Evolutionary conservation across 2,329 filamentous ascomycete genomes (phyloP).

Genomic region (Ustulina deusta): DNA sequence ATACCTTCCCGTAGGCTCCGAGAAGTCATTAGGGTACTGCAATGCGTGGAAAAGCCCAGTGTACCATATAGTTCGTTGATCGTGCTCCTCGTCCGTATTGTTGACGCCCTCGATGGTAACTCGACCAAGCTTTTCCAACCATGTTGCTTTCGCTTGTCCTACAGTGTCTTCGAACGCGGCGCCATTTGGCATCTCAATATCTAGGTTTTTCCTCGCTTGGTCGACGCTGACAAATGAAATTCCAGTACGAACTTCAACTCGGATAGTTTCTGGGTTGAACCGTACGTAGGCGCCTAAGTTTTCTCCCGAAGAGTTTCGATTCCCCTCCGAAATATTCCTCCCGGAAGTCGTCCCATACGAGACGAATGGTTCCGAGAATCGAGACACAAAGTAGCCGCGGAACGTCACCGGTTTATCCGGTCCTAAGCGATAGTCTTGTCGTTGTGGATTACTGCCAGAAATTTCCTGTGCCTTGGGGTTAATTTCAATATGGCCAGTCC

Average conservation of each 20-base stretch:
- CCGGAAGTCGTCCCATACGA: slow-evolving; percentile 54
- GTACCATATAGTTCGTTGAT: slow-evolving; percentile 60
- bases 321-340: slow-evolving; percentile 44
- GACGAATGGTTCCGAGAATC: slow-evolving; percentile 58
- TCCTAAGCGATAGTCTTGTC: slow-evolving; percentile 60
- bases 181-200: slow-evolving; percentile 56
- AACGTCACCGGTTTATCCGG: slow-evolving; percentile 57
- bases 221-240: slow-evolving; percentile 61
- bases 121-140: slow-evolving; percentile 60
- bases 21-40: slow-evolving; percentile 62
- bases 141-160: slow-evolving; percentile 55
- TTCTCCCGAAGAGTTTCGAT: slow-evolving; percentile 49
- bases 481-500: slow-evolving; percentile 58
- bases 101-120: slow-evolving; percentile 59
- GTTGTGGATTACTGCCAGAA: slow-evolving; percentile 58
- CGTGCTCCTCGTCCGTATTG: slow-evolving; percentile 54
- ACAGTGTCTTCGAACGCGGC: slow-evolving; percentile 55
- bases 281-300: slow-evolving; percentile 55
- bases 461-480: slow-evolving; percentile 54
- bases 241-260: slow-evolving; percentile 60
- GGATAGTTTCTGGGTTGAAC: slow-evolving; percentile 48
- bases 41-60: slow-evolving; percentile 60
- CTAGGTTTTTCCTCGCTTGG: slow-evolving; percentile 59
- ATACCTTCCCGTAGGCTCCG: slow-evolving; percentile 54
- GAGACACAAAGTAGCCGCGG: slow-evolving; percentile 60